Conservation (phyloP, 345 rosid genomes). For the Eutrema japonicum region DNA sequence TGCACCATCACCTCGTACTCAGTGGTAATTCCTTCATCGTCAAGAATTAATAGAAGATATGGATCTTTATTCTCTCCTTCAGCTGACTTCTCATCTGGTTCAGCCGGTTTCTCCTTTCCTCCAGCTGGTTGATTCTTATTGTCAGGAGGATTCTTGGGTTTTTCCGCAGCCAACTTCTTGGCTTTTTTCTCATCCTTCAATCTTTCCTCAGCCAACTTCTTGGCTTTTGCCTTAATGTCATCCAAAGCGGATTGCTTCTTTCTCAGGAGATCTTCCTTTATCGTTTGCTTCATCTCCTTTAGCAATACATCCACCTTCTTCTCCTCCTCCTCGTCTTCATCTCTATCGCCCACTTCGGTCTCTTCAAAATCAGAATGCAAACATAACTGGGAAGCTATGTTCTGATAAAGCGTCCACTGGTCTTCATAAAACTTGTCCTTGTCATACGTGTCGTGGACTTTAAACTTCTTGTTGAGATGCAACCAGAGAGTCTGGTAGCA, state of each 20-base stretch:
- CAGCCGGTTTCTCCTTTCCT: background rate
- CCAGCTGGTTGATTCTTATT: background rate
- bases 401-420: conserved; percentile 34
- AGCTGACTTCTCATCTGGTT: background rate
- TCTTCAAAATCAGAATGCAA: conserved; percentile 40
- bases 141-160: background rate
- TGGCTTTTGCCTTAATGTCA: background rate
- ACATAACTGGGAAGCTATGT: conserved; percentile 51
- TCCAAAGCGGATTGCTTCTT: too few species aligned
- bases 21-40: conserved; percentile 42
- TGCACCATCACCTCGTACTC: conserved; percentile 12
- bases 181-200: background rate
- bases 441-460: too few species aligned
- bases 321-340: conserved; percentile 37
- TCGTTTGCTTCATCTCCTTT: conserved; percentile 1
- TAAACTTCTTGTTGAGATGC: conserved; percentile 36
- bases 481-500: conserved; percentile 47
- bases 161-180: background rate
- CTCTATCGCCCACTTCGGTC: conserved; percentile 38
- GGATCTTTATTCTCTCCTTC: background rate
- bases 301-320: background rate
- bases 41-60: conserved; percentile 52
- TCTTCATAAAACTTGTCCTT: background rate
- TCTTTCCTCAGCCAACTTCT: background rate
- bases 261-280: background rate